These are phyloP conservation scores for Colletotrichum truncatum DNA, from an alignment of 2,329 filamentous ascomycete genomes.

Conservation along the genomic window DNA sequence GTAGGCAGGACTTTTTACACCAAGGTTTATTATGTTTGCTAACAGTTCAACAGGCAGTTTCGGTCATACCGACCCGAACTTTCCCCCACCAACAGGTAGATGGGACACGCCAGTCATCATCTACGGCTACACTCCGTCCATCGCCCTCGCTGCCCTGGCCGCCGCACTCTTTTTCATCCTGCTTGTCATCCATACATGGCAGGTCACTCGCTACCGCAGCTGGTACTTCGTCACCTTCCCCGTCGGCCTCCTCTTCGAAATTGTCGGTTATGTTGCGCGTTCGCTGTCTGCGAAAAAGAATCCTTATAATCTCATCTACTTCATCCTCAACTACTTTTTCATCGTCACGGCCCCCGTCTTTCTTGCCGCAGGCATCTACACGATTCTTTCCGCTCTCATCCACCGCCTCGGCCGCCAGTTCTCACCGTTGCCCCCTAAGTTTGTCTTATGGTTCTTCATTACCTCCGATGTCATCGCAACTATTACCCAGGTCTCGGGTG, in stretches of 20 bases:
- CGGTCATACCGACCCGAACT: constrained; percentile 61
- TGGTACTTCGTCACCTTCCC: constrained; percentile 58
- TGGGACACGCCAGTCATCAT: constrained; percentile 59
- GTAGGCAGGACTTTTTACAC: background rate
- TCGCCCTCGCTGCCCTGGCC: constrained; percentile 53
- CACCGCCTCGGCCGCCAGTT: constrained; percentile 51
- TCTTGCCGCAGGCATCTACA: constrained; percentile 64
- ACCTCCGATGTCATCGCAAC: constrained; percentile 62
- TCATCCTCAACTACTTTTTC: constrained; percentile 69
- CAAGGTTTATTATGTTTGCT: background rate
- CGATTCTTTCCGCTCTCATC: constrained; percentile 61
- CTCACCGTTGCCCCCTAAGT: constrained; percentile 53
- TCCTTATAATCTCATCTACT: constrained; percentile 63
- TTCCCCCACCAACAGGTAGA: constrained; percentile 54
- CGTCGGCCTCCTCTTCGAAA: constrained; percentile 55
- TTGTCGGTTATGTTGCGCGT: constrained; percentile 59
- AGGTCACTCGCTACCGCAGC: constrained; percentile 46
- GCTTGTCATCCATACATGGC: constrained; percentile 45
- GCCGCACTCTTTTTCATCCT: constrained; percentile 53
- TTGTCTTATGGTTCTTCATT: constrained; percentile 64
- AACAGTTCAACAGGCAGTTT: constrained; percentile 15
- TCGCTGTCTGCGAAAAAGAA: constrained; percentile 57
- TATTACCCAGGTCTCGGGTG: constrained; percentile 61
- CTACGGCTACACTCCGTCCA: constrained; percentile 59
- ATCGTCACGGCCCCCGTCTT: constrained; percentile 68